phyloP scores from a whole-genome alignment of 2,329 filamentous ascomycete species.

The Beauveria sp. region DNA sequence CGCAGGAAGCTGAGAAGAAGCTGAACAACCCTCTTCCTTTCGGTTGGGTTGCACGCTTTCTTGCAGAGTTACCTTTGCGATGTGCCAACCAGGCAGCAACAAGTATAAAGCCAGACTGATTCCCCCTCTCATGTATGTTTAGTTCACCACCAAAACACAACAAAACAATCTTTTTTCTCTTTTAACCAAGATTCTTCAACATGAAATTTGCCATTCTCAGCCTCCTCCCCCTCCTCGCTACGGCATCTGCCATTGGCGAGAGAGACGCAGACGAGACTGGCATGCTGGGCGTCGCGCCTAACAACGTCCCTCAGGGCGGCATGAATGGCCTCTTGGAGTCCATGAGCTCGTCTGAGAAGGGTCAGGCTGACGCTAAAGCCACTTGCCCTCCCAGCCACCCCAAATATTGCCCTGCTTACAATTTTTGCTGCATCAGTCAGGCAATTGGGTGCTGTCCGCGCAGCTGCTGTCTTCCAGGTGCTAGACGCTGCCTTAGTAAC shows the following conservation, averaged over 20 bases:
- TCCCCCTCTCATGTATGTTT: background rate
- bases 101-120: background rate
- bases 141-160: no score
- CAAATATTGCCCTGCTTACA: no score
- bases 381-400: no score
- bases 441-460: no score
- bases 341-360: no score
- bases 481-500: no score
- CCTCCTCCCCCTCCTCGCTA: conserved; percentile 2
- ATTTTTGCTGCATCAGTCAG: no score
- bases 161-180: background rate
- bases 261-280: background rate
- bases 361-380: no score
- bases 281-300: no score
- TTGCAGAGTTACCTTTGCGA: background rate
- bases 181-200: background rate
- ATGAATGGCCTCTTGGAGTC: no score
- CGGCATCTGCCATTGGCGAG: background rate
- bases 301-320: no score
- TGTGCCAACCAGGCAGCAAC: background rate
- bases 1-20: conserved; percentile 3
- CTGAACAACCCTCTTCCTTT: background rate
- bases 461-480: no score
- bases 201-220: conserved; percentile 6
- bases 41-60: background rate